Conservation (phyloP, 257 asterid genomes). For the Anisodus acutangulus region DNA sequence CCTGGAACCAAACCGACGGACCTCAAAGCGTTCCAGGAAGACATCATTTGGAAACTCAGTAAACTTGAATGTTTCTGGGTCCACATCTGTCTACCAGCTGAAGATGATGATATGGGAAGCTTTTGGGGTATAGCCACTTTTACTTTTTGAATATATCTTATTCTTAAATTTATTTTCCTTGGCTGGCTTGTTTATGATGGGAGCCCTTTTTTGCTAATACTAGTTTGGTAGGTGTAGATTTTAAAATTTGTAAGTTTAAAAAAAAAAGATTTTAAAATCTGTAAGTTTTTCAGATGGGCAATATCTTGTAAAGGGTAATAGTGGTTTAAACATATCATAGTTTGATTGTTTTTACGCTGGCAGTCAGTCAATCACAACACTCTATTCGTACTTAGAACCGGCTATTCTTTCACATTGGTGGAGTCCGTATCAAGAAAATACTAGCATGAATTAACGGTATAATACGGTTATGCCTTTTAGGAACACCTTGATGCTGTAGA, state of each 20-base stretch:
- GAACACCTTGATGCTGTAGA: not conserved
- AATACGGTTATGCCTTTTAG: not conserved
- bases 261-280: too few relatives aligned
- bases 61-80: slow-evolving; percentile 75
- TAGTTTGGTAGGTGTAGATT: not conserved
- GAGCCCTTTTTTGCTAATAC: not conserved
- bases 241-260: not conserved
- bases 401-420: not conserved
- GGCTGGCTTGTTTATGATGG: not conserved
- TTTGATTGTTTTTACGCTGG: not conserved
- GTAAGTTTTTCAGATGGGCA: not conserved
- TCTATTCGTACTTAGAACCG: not conserved
- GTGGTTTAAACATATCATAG: not conserved
- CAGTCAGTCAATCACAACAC: not conserved
- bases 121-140: slow-evolving; percentile 68
- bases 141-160: not conserved
- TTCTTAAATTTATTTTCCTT: not conserved
- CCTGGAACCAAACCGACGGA: slow-evolving; percentile 76
- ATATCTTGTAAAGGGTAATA: not conserved
- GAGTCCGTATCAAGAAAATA: not conserved
- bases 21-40: slow-evolving; percentile 89
- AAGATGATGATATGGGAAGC: slow-evolving; percentile 99
- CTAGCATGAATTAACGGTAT: not conserved
- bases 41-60: slow-evolving; percentile 75
- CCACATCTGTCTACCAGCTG: slow-evolving; percentile 83